phyloP scores from a whole-genome alignment of 495 filamentous ascomycete species.

The Staphylotrichum longicolle region DNA sequence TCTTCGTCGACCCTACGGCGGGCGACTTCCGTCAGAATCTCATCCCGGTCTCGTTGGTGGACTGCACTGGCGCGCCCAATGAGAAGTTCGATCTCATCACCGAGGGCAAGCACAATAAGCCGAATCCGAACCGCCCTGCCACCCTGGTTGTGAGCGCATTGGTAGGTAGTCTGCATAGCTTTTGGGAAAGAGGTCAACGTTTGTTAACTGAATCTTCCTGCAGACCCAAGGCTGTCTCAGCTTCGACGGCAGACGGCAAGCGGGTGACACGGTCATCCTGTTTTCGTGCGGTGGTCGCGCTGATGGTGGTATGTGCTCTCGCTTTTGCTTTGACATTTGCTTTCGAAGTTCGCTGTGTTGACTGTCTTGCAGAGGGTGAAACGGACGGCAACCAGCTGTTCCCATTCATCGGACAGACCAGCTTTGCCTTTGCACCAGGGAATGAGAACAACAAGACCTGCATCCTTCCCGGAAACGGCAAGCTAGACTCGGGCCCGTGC shows the following conservation, averaged over 20 bases:
- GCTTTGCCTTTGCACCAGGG: slow-evolving; percentile 43
- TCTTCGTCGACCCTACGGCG: slow-evolving; percentile 53
- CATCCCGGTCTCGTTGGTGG: slow-evolving; percentile 48
- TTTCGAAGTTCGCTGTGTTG: slow-evolving; percentile 4
- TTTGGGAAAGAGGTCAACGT: background rate
- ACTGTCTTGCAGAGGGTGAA: slow-evolving; percentile 34
- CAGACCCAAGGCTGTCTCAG: slow-evolving; percentile 52
- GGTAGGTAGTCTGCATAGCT: slow-evolving; percentile 20
- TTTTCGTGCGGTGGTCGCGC: slow-evolving; percentile 56
- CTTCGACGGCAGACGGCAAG: slow-evolving; percentile 45
- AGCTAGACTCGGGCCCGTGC: slow-evolving; percentile 44
- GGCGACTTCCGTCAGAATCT: slow-evolving; percentile 57
- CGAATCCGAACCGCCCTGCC: slow-evolving; percentile 27
- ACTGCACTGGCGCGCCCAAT: slow-evolving; percentile 46
- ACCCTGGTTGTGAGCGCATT: slow-evolving; percentile 52
- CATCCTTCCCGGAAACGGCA: slow-evolving; percentile 39
- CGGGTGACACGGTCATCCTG: slow-evolving; percentile 48
- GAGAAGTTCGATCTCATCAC: slow-evolving; percentile 57
- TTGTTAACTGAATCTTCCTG: slow-evolving; percentile 4
- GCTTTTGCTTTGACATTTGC: no score
- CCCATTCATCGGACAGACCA: slow-evolving; percentile 42
- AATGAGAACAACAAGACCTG: slow-evolving; percentile 43
- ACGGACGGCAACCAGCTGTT: slow-evolving; percentile 45
- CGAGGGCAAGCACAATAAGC: slow-evolving; percentile 48
- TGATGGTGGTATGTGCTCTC: slow-evolving; percentile 43